A percentile compares a stretch with the other conserved stretches of the same genome.
Evolutionary conservation across 1,284 basidiomycete genomes (phyloP).

Genomic region (Tilletiaria anomala): DNA sequence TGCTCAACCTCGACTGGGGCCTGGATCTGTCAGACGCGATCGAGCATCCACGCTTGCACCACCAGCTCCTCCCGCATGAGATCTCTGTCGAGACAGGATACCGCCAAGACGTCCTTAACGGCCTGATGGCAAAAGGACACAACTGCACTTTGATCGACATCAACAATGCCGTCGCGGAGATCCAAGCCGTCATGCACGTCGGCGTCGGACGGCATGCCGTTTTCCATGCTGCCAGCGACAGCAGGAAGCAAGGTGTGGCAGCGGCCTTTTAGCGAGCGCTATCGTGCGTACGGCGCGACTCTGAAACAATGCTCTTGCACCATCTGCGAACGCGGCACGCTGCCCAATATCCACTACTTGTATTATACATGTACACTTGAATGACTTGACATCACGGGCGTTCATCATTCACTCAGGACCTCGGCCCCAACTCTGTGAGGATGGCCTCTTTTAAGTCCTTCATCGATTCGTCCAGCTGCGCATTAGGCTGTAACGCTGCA

Average conservation of each 20-base stretch:
- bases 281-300: too few relatives aligned
- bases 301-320: too few relatives aligned
- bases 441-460: too few relatives aligned
- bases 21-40: conserved; percentile 64
- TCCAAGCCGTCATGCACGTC: conserved; percentile 18
- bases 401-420: too few relatives aligned
- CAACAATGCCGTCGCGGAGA: conserved; percentile 19
- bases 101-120: conserved; percentile 10
- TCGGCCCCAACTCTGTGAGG: too few relatives aligned
- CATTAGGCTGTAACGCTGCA: too few relatives aligned
- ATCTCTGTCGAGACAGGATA: conserved; percentile 23
- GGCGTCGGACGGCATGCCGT: conserved; percentile 2
- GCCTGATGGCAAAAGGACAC: conserved; percentile 13
- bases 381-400: too few relatives aligned
- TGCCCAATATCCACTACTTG: too few relatives aligned
- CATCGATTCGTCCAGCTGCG: too few relatives aligned
- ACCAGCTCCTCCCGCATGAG: conserved; percentile 47
- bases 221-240: conserved; percentile 23
- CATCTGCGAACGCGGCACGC: too few relatives aligned
- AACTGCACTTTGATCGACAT: conserved; percentile 20
- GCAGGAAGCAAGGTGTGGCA: conserved; percentile 25
- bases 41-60: conserved; percentile 74
- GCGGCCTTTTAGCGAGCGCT: conserved; percentile 16
- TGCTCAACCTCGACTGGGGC: conserved; percentile 70
- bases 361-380: too few relatives aligned